These are phyloP conservation scores for Wallacemonas sp. DNA, from an alignment of 208 protist species.

Conservation along the genomic window DNA sequence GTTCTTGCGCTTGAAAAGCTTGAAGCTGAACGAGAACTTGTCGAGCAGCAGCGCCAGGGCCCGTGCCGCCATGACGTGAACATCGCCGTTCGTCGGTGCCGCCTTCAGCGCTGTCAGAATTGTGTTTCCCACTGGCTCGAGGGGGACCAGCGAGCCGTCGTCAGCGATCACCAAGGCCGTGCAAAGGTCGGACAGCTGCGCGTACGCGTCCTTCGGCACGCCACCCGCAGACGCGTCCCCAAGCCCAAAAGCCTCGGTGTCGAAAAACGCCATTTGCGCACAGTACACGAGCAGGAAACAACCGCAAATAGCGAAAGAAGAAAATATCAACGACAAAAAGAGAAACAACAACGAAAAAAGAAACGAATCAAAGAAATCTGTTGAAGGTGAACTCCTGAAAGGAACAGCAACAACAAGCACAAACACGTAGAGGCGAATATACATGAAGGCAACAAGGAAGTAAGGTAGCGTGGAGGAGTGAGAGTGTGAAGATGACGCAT, in stretches of 20 bases:
- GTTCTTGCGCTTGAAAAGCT: constrained; percentile 11
- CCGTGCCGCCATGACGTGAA: constrained; percentile 67
- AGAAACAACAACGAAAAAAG: too few relatives aligned
- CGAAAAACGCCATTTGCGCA: constrained; percentile 8
- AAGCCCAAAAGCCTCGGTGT: constrained; percentile 7
- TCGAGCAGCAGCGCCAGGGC: constrained; percentile 71
- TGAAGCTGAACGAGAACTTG: constrained; percentile 41
- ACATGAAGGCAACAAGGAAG: too few relatives aligned
- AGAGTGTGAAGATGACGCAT: too few relatives aligned
- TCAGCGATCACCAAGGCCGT: constrained; percentile 53
- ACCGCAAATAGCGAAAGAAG: constrained; percentile 5
- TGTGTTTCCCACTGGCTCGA: constrained; percentile 26
- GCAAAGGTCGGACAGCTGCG: constrained; percentile 48
- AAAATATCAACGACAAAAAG: constrained; percentile 5
- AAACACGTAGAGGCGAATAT: too few relatives aligned
- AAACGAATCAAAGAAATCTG: too few relatives aligned
- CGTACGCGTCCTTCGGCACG: constrained; percentile 28
- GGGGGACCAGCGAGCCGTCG: constrained; percentile 26
- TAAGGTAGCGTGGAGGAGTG: too few relatives aligned
- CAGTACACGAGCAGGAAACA: background rate
- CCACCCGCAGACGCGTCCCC: background rate
- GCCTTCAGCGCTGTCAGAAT: constrained; percentile 33
- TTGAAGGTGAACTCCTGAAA: too few relatives aligned
- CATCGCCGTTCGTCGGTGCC: constrained; percentile 51
- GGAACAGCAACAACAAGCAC: too few relatives aligned